Conservation (phyloP, 1,284 basidiomycete species). For the Mycocalia duriaeana region DNA sequence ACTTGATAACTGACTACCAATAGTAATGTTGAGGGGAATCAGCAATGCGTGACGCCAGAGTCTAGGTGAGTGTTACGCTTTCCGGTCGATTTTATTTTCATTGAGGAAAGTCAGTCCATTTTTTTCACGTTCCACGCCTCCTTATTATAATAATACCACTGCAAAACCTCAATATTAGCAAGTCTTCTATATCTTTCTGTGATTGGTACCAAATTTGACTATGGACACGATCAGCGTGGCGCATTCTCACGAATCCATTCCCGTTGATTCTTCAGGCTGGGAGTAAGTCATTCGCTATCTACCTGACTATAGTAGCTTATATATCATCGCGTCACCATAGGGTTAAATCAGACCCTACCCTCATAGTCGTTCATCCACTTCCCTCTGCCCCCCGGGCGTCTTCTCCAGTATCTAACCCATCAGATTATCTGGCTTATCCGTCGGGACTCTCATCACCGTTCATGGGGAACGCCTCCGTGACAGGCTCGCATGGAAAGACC, state of each 20-base stretch:
- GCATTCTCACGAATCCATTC: no score
- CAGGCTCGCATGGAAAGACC: slow-evolving; percentile 16
- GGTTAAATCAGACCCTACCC: slow-evolving; percentile 12
- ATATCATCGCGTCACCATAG: no score
- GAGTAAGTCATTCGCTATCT: no score
- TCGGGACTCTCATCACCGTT: slow-evolving; percentile 42
- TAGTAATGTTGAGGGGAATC: slow-evolving; percentile 14
- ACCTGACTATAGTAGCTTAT: no score
- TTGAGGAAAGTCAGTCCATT: slow-evolving; percentile 20
- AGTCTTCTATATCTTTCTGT: no score
- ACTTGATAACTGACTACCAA: neutral
- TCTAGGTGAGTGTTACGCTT: slow-evolving; percentile 29
- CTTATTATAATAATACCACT: slow-evolving; percentile 18
- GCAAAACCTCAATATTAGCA: slow-evolving; percentile 31
- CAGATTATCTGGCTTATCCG: slow-evolving; percentile 19
- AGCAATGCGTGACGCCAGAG: slow-evolving; percentile 50
- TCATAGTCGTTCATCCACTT: slow-evolving; percentile 12
- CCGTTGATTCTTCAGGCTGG: no score
- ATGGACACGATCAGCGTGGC: no score
- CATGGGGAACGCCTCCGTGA: slow-evolving; percentile 31
- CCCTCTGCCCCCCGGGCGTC: slow-evolving; percentile 13
- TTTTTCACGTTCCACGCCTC: slow-evolving; percentile 17
- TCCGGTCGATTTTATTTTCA: neutral
- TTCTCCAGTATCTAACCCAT: slow-evolving; percentile 16
- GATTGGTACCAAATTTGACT: no score